These are phyloP conservation scores for Blastobotrys mokoenaii DNA, from an alignment of 805 yeast genomes.

Conservation along the genomic window DNA sequence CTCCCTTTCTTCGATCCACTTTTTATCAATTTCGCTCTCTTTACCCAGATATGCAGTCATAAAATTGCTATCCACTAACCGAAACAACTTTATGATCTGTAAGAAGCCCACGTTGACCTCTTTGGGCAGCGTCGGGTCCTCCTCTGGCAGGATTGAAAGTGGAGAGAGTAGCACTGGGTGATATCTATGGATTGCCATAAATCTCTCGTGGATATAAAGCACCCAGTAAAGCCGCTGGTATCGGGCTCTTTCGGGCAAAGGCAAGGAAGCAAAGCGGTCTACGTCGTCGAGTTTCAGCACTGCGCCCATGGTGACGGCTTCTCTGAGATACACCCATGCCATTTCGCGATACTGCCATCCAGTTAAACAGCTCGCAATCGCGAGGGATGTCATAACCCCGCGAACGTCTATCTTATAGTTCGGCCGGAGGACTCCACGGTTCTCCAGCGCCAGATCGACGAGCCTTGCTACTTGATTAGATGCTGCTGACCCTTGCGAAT, in stretches of 20 bases:
- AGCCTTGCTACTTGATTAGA: not conserved
- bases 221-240: slow-evolving; percentile 12
- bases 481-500: not conserved
- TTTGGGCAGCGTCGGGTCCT: slow-evolving; percentile 5
- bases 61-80: slow-evolving; percentile 10
- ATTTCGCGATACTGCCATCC: slow-evolving; percentile 5
- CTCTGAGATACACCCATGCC: slow-evolving; percentile 13
- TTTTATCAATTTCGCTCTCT: not conserved
- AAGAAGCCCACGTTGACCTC: slow-evolving; percentile 9
- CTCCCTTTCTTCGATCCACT: slow-evolving; percentile 11
- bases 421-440: slow-evolving; percentile 9
- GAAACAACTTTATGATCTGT: slow-evolving; percentile 12
- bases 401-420: not conserved
- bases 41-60: slow-evolving; percentile 10
- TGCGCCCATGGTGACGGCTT: slow-evolving; percentile 11
- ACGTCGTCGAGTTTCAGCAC: slow-evolving; percentile 5
- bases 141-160: slow-evolving; percentile 5
- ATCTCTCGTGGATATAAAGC: slow-evolving; percentile 13
- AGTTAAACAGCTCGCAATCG: slow-evolving; percentile 8
- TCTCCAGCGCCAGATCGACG: slow-evolving; percentile 6
- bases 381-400: slow-evolving; percentile 5
- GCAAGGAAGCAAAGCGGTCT: not conserved
- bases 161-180: slow-evolving; percentile 8
- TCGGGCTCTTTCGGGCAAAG: slow-evolving; percentile 5
- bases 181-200: slow-evolving; percentile 11